phyloP scores from a whole-genome alignment of 768 basidiomycete genomes.

The Calocera viscosa region DNA sequence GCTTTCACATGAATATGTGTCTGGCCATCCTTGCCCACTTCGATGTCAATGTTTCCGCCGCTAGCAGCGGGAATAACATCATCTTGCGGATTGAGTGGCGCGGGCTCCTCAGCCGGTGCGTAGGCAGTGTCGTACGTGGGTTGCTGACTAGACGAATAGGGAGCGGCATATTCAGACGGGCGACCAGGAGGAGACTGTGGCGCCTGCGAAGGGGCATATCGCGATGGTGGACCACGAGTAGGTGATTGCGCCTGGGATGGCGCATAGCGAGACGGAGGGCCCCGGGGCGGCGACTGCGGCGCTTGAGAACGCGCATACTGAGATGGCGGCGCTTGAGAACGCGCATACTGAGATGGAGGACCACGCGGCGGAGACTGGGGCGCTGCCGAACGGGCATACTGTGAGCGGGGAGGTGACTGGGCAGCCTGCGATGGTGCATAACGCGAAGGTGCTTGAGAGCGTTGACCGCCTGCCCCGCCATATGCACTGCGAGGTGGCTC shows the following conservation, averaged over 20 bases:
- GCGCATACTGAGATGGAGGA: neutral
- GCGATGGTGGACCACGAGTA: neutral
- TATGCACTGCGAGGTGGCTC: neutral
- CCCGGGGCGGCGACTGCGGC: neutral
- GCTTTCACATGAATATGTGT: neutral
- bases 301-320: neutral
- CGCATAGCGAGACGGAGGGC: neutral
- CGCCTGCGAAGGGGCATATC: neutral
- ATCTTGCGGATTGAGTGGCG: neutral
- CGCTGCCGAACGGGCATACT: neutral
- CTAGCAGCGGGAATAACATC: neutral
- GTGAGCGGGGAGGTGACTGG: neutral
- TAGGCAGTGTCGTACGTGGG: no score
- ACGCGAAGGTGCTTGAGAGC: neutral
- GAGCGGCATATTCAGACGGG: neutral
- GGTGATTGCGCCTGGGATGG: neutral
- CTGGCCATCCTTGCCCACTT: neutral
- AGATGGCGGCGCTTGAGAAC: neutral
- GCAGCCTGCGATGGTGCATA: neutral
- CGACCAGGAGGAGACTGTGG: neutral
- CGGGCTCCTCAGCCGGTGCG: neutral
- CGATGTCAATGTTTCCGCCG: conserved; percentile 1
- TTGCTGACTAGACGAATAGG: no score
- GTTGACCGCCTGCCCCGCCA: neutral
- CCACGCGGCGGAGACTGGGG: neutral